phyloP scores from a whole-genome alignment of 2,329 filamentous ascomycete species.

The Eutypa lata region DNA sequence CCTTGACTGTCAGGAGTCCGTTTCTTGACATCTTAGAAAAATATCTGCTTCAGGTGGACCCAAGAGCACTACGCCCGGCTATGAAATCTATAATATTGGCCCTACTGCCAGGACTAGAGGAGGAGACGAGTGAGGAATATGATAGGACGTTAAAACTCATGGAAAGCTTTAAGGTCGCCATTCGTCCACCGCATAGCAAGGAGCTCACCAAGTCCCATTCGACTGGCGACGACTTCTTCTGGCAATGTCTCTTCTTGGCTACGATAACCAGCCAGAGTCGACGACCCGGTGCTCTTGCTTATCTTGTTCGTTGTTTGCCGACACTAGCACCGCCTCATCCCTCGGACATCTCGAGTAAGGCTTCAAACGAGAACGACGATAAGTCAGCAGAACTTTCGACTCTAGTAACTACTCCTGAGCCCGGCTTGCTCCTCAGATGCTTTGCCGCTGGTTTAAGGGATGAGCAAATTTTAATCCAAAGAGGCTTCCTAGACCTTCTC shows the following conservation, averaged over 20 bases:
- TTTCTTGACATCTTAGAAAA: conserved; percentile 82
- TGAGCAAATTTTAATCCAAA: conserved; percentile 85
- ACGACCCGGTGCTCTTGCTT: conserved; percentile 83
- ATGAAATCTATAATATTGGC: conserved; percentile 87
- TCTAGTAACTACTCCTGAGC: conserved; percentile 83
- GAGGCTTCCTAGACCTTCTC: conserved; percentile 88
- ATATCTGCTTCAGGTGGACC: conserved; percentile 71
- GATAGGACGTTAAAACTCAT: conserved; percentile 79
- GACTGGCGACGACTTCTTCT: conserved; percentile 82
- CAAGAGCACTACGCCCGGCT: conserved; percentile 73
- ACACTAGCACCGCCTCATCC: conserved; percentile 52
- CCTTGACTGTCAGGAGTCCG: conserved; percentile 80
- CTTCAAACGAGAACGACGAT: conserved; percentile 32
- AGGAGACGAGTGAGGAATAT: conserved; percentile 96
- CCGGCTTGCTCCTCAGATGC: conserved; percentile 82
- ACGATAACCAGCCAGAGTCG: conserved; percentile 86
- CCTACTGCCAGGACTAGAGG: conserved; percentile 87
- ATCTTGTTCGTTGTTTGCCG: conserved; percentile 76
- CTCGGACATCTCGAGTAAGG: conserved; percentile 28
- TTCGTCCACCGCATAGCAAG: conserved; percentile 53
- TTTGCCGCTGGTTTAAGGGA: conserved; percentile 89
- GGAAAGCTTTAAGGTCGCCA: conserved; percentile 69
- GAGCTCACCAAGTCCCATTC: conserved; percentile 51
- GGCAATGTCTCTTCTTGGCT: conserved; percentile 95
- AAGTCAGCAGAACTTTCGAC: conserved; percentile 53